Percentiles rank a stretch among this genome's conserved stretches.
Conservation (phyloP, 1,284 basidiomycete genomes). For the Cryptococcus sp. region DNA sequence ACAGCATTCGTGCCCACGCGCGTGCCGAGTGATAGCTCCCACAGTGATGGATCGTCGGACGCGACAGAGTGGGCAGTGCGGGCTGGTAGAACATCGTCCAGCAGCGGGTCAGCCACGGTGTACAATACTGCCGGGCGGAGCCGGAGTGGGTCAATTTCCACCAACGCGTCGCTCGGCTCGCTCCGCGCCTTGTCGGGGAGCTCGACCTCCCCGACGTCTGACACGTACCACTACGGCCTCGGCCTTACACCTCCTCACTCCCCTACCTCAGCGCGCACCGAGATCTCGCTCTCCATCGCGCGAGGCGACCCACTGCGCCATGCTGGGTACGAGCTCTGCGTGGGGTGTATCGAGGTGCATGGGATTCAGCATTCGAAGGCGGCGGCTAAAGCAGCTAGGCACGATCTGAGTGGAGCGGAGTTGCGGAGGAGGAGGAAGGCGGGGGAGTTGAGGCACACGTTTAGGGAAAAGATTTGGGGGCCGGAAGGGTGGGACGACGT, state of each 20-base stretch:
- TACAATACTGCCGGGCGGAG: constrained; percentile 18
- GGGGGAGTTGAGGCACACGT: constrained; percentile 73
- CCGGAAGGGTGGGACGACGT: constrained; percentile 77
- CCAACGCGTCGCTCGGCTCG: constrained; percentile 18
- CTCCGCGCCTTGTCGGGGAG: constrained; percentile 17
- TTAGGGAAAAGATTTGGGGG: constrained; percentile 78
- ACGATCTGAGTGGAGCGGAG: constrained; percentile 45
- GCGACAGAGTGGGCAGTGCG: constrained; percentile 19
- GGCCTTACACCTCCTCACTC: constrained; percentile 15
- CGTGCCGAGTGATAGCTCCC: constrained; percentile 11
- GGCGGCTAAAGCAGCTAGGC: constrained; percentile 22
- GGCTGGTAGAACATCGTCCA: constrained; percentile 1
- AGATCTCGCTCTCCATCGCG: neutral
- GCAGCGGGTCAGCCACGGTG: constrained; percentile 21
- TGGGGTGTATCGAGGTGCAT: constrained; percentile 67
- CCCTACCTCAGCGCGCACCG: constrained; percentile 1
- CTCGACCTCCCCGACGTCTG: constrained; percentile 17
- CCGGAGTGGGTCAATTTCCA: constrained; percentile 24
- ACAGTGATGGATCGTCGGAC: constrained; percentile 23
- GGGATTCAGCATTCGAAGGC: constrained; percentile 67
- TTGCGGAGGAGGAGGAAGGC: constrained; percentile 49
- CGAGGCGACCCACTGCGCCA: constrained; percentile 28
- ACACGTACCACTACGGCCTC: constrained; percentile 8
- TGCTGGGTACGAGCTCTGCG: constrained; percentile 75
- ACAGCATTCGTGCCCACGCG: constrained; percentile 20